Conservation (phyloP, 208 protist species). For the Tritrichomonas foetus region DNA sequence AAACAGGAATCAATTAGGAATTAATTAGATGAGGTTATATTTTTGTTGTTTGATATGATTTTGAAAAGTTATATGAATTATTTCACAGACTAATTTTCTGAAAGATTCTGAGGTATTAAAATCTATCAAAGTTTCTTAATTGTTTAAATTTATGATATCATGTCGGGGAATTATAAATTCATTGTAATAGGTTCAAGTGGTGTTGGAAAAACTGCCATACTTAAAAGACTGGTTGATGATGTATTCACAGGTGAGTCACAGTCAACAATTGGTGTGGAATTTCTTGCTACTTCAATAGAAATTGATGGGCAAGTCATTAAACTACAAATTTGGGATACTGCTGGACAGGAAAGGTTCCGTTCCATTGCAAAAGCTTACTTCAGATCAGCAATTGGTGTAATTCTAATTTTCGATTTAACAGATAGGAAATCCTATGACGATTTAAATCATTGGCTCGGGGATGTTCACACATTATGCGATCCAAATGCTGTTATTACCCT, state of each 20-base stretch:
- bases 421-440: not conserved
- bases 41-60: too few species aligned
- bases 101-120: too few species aligned
- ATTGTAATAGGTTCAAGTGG: constrained; percentile 16
- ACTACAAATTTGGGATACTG: constrained; percentile 32
- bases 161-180: too few species aligned
- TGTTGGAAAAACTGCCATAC: not conserved
- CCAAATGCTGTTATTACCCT: too few species aligned
- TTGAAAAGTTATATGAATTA: too few species aligned
- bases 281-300: not conserved
- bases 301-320: not conserved
- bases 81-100: too few species aligned
- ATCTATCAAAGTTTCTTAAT: too few species aligned
- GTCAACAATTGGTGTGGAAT: constrained; percentile 31
- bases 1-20: too few species aligned
- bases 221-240: not conserved
- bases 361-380: not conserved
- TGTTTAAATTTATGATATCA: too few species aligned
- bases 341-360: not conserved
- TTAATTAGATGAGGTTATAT: too few species aligned
- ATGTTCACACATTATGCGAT: not conserved
- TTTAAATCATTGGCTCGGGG: not conserved
- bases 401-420: not conserved
- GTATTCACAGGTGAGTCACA: not conserved
- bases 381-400: not conserved